Evolutionary conservation across 2,329 filamentous ascomycete species (phyloP).

Genomic region (Fusarium sp.): DNA sequence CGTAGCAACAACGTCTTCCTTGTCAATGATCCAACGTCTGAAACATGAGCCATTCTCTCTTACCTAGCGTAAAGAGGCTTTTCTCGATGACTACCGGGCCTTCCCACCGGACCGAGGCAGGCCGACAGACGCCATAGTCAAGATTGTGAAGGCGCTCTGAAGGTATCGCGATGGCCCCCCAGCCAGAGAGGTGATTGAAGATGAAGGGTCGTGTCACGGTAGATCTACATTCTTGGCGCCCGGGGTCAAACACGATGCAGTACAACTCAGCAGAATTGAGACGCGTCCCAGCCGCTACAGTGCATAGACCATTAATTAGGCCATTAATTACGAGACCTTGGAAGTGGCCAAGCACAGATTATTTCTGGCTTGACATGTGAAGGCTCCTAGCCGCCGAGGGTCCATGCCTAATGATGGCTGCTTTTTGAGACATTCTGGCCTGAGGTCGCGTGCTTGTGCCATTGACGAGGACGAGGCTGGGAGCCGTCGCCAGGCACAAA

Average conservation of each 20-base stretch:
- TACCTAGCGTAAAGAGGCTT: neutral
- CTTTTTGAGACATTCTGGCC: neutral
- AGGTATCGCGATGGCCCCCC: neutral
- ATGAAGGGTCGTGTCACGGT: neutral
- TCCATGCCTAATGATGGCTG: neutral
- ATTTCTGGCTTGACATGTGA: conserved; percentile 26
- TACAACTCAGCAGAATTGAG: neutral
- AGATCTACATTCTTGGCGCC: neutral
- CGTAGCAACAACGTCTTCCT: neutral
- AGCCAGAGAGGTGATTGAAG: neutral
- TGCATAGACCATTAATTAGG: neutral
- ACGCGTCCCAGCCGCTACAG: neutral
- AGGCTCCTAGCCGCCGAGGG: neutral
- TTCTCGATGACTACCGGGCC: conserved; percentile 12
- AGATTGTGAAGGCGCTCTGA: neutral
- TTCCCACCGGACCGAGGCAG: conserved; percentile 25
- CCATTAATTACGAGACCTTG: neutral
- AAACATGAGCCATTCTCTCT: conserved; percentile 13
- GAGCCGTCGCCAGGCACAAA: conserved; percentile 28
- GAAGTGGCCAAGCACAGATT: neutral
- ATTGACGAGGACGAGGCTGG: conserved; percentile 6
- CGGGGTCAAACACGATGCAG: neutral
- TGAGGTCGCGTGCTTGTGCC: conserved; percentile 19
- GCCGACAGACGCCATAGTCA: neutral
- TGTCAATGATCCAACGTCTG: conserved; percentile 25